Evolutionary conservation across 140 eudicot species (phyloP), one percentile per base, ranked within the genome.

Genomic region (Erigeron philadelphicus): DNA sequence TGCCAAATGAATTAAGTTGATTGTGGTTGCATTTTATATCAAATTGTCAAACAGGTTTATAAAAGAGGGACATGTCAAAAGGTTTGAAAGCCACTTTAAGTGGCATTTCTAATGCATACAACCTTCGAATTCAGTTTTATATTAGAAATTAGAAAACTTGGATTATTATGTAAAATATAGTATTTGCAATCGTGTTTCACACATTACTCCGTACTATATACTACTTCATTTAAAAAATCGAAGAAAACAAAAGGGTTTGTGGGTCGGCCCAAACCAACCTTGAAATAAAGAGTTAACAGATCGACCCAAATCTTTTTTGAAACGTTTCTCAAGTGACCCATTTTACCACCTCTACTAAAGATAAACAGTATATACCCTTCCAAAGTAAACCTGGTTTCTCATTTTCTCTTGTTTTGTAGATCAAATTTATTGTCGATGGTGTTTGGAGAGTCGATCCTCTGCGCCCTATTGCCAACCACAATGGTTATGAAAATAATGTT

Each of bases 371-470:
- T 8, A 3, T 21, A 48, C 15, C 9, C 35, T 42, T 42, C 23
- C 40, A 17, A 35, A 67, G 12, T 3, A 69, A 54, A 54, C 8
- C 41, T 9, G 0, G 9, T 17, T 2, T 17, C 7, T 21, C 11
- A 10, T 35, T 52, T 50, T 21, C 12, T 25, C 31, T 12, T 57
- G 17, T n/a, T 71, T n/a, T 76, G 65, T 89, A 89, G 96, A 80
- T 86, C 57, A 89, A 89, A 75, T 89, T 89, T 54, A 73, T 89
- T 8, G 95, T 89, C 25, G 96, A 89, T 78, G 96, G 96, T 56
- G 73, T 60, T 66, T 89, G 96, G 96, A 84, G 52, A 67, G 72
- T 81, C 7, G 96, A 89, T 75, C 90, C 86, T 31, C 73, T 89
- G 43, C 88, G 95, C 4, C 96, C 95, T 46, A 76, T 65, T 9